Percentiles rank a stretch among this genome's conserved stretches.
phyloP scores from a whole-genome alignment of 495 filamentous ascomycete genomes.

The Mycothermus thermophilus region DNA sequence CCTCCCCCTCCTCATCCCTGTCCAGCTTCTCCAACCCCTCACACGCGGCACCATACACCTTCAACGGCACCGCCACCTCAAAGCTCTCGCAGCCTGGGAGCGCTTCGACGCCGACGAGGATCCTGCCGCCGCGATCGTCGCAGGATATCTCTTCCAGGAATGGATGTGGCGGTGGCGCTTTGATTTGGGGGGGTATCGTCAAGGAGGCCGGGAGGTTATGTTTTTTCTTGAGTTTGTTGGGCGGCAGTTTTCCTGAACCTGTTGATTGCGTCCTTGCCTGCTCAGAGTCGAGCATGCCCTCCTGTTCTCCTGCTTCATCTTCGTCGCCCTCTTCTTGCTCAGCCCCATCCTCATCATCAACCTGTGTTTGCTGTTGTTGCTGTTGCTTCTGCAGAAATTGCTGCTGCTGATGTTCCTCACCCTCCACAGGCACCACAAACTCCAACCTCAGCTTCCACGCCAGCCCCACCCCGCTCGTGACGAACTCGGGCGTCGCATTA shows the following conservation, averaged over 20 bases:
- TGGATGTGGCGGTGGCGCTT: no score
- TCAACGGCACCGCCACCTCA: conserved; percentile 71
- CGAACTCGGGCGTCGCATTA: conserved; percentile 70
- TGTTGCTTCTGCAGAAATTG: conserved; percentile 2
- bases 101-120: conserved; percentile 59
- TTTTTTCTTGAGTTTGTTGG: no score
- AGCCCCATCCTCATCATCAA: conserved; percentile 7
- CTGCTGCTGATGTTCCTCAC: no score
- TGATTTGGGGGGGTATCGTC: no score
- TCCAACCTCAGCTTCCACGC: conserved; percentile 82
- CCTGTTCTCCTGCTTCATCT: not conserved
- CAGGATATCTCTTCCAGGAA: conserved; percentile 47
- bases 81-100: conserved; percentile 78
- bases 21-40: conserved; percentile 34
- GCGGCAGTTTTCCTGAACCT: no score
- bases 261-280: not conserved
- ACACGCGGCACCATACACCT: conserved; percentile 60
- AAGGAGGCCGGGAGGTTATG: no score
- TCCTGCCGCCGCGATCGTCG: conserved; percentile 56
- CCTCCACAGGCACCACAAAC: conserved; percentile 60
- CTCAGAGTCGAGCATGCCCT: not conserved
- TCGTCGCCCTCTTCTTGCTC: conserved; percentile 5
- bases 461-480: conserved; percentile 71
- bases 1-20: conserved; percentile 34
- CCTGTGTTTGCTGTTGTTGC: not conserved